These are phyloP conservation scores for Colletotrichum lini DNA, from an alignment of 2,329 filamentous ascomycete genomes.

Conservation along the genomic window DNA sequence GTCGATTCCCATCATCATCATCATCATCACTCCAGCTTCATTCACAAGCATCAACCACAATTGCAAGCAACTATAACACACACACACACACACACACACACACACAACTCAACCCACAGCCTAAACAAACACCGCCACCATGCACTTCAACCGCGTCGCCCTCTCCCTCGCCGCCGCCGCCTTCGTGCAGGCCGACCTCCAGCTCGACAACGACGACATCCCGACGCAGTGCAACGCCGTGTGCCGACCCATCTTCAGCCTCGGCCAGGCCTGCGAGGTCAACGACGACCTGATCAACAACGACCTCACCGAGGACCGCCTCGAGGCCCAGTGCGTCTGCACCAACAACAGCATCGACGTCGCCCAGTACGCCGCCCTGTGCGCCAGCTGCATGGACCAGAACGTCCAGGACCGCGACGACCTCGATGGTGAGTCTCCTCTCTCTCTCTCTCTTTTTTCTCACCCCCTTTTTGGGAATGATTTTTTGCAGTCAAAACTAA, in stretches of 20 bases:
- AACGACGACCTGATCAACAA: conserved; percentile 46
- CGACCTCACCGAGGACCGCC: conserved; percentile 53
- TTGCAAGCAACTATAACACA: neutral
- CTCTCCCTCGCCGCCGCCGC: conserved; percentile 37
- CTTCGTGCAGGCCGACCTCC: conserved; percentile 39
- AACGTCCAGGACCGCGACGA: conserved; percentile 42
- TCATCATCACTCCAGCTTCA: conserved; percentile 6
- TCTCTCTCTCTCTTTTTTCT: neutral
- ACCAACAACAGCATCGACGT: conserved; percentile 59
- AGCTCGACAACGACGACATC: conserved; percentile 44
- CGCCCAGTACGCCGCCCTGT: conserved; percentile 50
- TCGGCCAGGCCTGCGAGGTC: conserved; percentile 42
- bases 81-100: neutral
- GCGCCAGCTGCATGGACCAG: conserved; percentile 44
- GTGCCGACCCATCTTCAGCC: conserved; percentile 42
- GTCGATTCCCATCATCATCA: neutral
- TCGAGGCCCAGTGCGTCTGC: conserved; percentile 58
- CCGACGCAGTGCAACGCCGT: conserved; percentile 42
- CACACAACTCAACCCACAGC: neutral
- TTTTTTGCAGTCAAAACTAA: neutral
- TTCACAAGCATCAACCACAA: neutral
- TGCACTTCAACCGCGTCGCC: conserved; percentile 41
- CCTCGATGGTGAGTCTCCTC: conserved; percentile 39
- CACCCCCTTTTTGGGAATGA: neutral
- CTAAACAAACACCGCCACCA: conserved; percentile 22